phyloP scores from a whole-genome alignment of 345 rosid species.

The Salix caprea region DNA sequence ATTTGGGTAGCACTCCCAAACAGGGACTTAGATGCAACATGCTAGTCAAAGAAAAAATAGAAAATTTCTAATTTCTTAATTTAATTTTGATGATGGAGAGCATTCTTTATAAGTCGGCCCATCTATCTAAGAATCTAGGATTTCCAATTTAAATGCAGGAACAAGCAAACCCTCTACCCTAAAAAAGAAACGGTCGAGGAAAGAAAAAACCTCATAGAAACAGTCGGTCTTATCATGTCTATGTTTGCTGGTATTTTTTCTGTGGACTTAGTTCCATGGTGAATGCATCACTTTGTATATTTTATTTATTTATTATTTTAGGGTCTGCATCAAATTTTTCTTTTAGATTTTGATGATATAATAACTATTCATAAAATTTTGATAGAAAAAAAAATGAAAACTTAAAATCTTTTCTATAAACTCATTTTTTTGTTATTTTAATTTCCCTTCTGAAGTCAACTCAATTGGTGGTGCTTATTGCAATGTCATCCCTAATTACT shows the following conservation, averaged over 20 bases:
- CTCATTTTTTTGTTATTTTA: not conserved
- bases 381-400: not conserved
- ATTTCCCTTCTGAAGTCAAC: not conserved
- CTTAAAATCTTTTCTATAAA: not conserved
- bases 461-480: not conserved
- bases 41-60: not conserved
- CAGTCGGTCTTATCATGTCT: not conserved
- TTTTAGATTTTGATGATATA: not conserved
- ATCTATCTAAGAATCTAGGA: not conserved
- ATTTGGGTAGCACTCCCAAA: no score
- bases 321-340: not conserved
- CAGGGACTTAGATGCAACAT: not conserved
- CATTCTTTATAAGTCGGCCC: not conserved
- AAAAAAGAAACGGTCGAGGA: no score
- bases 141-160: not conserved
- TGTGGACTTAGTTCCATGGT: not conserved
- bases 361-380: not conserved
- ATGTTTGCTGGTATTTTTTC: not conserved
- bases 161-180: not conserved
- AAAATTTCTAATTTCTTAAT: not conserved
- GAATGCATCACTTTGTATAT: not conserved
- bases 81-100: not conserved
- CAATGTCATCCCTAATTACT: not conserved
- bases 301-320: not conserved
- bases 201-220: not conserved